phyloP scores from a whole-genome alignment of 2,329 filamentous ascomycete species.

The Hypoxylon sp. region DNA sequence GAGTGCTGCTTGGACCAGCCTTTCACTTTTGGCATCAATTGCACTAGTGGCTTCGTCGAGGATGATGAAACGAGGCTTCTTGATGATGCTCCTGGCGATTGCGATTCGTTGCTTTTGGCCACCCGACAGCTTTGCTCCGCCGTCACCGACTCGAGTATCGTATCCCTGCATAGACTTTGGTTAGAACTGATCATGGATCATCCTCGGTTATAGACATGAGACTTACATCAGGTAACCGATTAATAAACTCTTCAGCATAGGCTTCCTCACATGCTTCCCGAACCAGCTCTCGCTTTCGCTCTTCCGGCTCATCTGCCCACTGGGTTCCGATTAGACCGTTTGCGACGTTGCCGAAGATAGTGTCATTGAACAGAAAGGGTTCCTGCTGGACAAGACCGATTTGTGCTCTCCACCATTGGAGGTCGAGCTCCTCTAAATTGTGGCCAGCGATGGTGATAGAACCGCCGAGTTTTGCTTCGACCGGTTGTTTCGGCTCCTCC shows the following conservation, averaged over 20 bases:
- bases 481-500: neutral
- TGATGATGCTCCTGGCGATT: constrained; percentile 71
- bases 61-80: constrained; percentile 68
- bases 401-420: neutral
- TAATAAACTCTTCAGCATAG: constrained; percentile 72
- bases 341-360: constrained; percentile 67
- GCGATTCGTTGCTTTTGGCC: constrained; percentile 73
- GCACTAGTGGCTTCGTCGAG: constrained; percentile 76
- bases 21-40: constrained; percentile 62
- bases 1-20: constrained; percentile 69
- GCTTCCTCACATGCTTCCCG: constrained; percentile 67
- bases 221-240: constrained; percentile 65
- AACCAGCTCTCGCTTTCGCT: constrained; percentile 55
- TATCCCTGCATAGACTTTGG: no score
- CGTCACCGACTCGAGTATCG: neutral
- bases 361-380: constrained; percentile 70
- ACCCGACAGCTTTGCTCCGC: constrained; percentile 58
- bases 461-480: neutral
- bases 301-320: constrained; percentile 44
- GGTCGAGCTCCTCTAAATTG: neutral
- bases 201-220: no score
- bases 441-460: constrained; percentile 64
- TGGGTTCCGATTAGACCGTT: constrained; percentile 61
- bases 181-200: no score
- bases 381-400: constrained; percentile 55